These are phyloP conservation scores for Juglanconis oblonga DNA, from an alignment of 2,329 filamentous ascomycete species.

Conservation along the genomic window DNA sequence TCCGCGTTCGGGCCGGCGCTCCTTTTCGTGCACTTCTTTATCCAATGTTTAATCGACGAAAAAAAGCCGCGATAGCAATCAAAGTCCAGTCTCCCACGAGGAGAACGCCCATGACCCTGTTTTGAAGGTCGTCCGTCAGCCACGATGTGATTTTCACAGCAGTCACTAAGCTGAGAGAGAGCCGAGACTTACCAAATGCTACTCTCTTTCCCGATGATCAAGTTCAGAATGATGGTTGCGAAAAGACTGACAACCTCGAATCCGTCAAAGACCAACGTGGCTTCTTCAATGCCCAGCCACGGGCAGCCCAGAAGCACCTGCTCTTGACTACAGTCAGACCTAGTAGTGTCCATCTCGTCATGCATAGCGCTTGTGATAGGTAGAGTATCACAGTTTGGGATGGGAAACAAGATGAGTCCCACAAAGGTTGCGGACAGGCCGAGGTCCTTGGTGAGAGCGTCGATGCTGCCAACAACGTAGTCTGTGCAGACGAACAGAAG, in stretches of 20 bases:
- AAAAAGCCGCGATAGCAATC: constrained; percentile 8
- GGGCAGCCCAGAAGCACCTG: constrained; percentile 7
- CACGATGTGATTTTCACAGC: no score
- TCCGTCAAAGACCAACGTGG: constrained; percentile 3
- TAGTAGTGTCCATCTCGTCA: constrained; percentile 9
- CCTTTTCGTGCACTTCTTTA: no score
- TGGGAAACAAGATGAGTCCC: constrained; percentile 4
- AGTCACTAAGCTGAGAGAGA: no score
- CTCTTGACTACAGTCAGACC: constrained; percentile 1
- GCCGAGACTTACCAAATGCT: background rate
- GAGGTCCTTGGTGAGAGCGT: constrained; percentile 5
- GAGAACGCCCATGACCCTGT: constrained; percentile 7
- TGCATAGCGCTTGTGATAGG: constrained; percentile 1
- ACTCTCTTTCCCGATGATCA: constrained; percentile 4
- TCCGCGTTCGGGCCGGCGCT: no score
- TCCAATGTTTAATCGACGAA: no score
- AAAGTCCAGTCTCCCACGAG: constrained; percentile 9
- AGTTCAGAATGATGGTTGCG: constrained; percentile 1
- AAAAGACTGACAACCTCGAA: constrained; percentile 11
- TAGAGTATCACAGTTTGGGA: constrained; percentile 7
- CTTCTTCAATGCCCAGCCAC: background rate
- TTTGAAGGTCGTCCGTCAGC: no score
- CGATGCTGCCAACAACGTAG: background rate
- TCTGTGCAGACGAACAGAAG: constrained; percentile 11
- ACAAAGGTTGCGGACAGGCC: constrained; percentile 5